These are phyloP conservation scores for Coriaria nepalensis DNA, from an alignment of 306 rosid genomes.

Conservation along the genomic window DNA sequence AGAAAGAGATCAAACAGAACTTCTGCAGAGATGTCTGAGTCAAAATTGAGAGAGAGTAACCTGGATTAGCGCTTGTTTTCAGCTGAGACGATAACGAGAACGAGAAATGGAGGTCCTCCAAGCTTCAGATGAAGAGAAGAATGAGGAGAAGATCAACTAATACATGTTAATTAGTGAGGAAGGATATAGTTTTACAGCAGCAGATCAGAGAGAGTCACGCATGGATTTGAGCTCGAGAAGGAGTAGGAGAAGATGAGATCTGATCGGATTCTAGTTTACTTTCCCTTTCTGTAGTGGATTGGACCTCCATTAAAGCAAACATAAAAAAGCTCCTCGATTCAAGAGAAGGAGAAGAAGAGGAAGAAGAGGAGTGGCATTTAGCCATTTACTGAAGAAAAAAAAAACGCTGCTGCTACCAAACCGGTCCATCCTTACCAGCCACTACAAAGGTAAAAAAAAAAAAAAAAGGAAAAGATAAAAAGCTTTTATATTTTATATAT, in stretches of 20 bases:
- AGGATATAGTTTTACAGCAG: conserved; percentile 11
- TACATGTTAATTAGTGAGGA: conserved; percentile 16
- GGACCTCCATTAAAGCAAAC: conserved; percentile 32
- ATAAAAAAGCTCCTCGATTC: conserved; percentile 53
- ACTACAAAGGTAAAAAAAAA: conserved; percentile 15
- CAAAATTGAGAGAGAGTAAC: background rate
- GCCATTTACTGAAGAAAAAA: conserved; percentile 41
- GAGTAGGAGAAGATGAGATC: background rate
- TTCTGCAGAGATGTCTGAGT: background rate
- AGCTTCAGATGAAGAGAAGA: conserved; percentile 14
- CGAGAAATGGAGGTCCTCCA: conserved; percentile 13
- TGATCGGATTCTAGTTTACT: conserved; percentile 17
- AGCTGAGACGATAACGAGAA: conserved; percentile 15
- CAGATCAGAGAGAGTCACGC: conserved; percentile 9
- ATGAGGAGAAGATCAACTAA: conserved; percentile 17
- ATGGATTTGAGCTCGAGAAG: conserved; percentile 9
- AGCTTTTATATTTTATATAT: background rate
- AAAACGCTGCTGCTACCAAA: conserved; percentile 17
- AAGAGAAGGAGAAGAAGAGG: conserved; percentile 26
- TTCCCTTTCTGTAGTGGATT: conserved; percentile 10
- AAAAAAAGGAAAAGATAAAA: background rate
- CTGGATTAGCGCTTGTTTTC: conserved; percentile 6
- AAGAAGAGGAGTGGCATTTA: conserved; percentile 40
- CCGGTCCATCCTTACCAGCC: conserved; percentile 28
- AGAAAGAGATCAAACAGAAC: background rate